Conservation (phyloP, 192 early-diverging fungal species). For the Chytriomyces sp. region DNA sequence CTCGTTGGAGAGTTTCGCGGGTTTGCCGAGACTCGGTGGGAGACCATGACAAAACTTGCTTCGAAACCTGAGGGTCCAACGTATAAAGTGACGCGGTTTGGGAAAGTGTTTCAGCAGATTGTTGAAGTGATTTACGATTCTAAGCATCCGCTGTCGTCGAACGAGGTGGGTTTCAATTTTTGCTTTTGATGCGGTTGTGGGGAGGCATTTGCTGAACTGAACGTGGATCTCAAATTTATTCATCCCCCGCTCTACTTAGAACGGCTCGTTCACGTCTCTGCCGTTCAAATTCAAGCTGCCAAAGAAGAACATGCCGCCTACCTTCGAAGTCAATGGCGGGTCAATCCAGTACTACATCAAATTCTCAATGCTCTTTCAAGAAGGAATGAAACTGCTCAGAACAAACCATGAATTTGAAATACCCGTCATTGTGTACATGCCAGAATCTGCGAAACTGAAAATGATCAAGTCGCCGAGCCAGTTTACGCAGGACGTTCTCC, state of each 20-base stretch:
- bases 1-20: slow-evolving; percentile 29
- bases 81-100: neutral
- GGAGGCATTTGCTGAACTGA: no score
- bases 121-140: slow-evolving; percentile 16
- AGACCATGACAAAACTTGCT: slow-evolving; percentile 6
- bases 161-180: slow-evolving; percentile 8
- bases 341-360: slow-evolving; percentile 29
- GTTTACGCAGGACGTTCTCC: neutral
- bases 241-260: neutral
- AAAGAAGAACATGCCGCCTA: slow-evolving; percentile 17
- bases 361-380: slow-evolving; percentile 22
- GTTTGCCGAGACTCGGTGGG: slow-evolving; percentile 33
- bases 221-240: no score
- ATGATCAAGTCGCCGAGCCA: slow-evolving; percentile 17
- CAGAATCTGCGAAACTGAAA: slow-evolving; percentile 20
- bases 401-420: neutral
- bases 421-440: slow-evolving; percentile 23
- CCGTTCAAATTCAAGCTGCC: slow-evolving; percentile 34
- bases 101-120: slow-evolving; percentile 27
- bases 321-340: slow-evolving; percentile 1
- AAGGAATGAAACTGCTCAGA: slow-evolving; percentile 9
- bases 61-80: slow-evolving; percentile 1
- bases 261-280: neutral
- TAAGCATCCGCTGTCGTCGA: slow-evolving; percentile 14
- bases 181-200: no score